Percentiles rank a stretch among this genome's conserved stretches.
These are phyloP conservation scores for Kwoniella europaea DNA, from an alignment of 768 basidiomycete genomes.

Conservation along the genomic window DNA sequence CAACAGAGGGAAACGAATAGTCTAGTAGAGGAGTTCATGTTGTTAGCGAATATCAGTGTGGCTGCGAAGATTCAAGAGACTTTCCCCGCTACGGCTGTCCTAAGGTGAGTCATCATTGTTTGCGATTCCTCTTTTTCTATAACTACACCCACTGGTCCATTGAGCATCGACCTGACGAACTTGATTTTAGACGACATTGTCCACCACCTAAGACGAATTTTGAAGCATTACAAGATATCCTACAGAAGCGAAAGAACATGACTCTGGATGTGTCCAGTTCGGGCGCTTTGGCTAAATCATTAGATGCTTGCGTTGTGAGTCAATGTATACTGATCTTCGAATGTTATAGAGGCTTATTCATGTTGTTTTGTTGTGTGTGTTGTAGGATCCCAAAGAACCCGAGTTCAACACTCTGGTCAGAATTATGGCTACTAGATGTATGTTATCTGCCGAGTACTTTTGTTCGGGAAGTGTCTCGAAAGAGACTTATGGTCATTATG, in stretches of 20 bases:
- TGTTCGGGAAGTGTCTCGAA: constrained; percentile 89
- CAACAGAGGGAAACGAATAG: constrained; percentile 90
- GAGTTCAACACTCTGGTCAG: constrained; percentile 97
- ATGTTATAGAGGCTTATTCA: constrained; percentile 3
- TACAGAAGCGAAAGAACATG: constrained; percentile 81
- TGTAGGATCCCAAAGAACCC: constrained; percentile 77
- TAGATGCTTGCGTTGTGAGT: constrained; percentile 83
- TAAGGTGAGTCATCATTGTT: constrained; percentile 66
- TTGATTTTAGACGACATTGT: constrained; percentile 71
- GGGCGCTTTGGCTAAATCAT: constrained; percentile 80
- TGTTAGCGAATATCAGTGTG: constrained; percentile 94
- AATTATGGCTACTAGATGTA: constrained; percentile 98
- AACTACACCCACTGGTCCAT: not conserved
- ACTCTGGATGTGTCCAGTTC: constrained; percentile 88
- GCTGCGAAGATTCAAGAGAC: constrained; percentile 88
- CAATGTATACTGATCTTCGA: too few species aligned
- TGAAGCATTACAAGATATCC: constrained; percentile 90
- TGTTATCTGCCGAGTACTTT: constrained; percentile 98
- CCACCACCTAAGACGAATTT: constrained; percentile 93
- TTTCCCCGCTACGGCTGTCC: constrained; percentile 93
- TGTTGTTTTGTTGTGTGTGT: not conserved
- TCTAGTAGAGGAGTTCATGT: constrained; percentile 98
- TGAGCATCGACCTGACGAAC: not conserved
- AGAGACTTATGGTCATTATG: constrained; percentile 95
- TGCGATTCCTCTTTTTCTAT: not conserved